Conservation (phyloP, 1,284 basidiomycete species). For the Fomitopsis betulina region DNA sequence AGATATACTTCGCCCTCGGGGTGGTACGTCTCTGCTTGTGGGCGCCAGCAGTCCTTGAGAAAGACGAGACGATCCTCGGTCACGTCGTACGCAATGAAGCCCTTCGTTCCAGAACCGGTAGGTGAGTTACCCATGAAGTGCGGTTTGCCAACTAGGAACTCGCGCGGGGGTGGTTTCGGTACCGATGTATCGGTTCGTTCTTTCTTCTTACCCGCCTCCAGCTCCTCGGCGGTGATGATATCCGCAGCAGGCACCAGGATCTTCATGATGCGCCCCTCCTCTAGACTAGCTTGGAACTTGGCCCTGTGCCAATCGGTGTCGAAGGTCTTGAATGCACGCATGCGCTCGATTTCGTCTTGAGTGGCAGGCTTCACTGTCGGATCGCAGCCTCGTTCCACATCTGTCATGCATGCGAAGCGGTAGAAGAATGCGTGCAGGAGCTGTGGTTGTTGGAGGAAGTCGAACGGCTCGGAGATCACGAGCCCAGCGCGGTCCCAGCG, state of each 20-base stretch:
- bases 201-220: neutral
- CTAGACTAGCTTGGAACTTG: too few species aligned
- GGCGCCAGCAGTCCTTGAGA: neutral
- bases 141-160: neutral
- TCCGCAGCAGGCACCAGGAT: neutral
- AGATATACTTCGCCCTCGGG: neutral
- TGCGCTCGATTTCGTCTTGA: neutral
- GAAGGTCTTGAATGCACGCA: neutral
- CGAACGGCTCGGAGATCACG: slow-evolving; percentile 10
- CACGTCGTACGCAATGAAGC: neutral
- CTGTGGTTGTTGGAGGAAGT: slow-evolving; percentile 7
- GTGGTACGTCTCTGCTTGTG: neutral
- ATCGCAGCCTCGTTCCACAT: slow-evolving; percentile 10
- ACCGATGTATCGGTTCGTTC: neutral
- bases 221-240: neutral
- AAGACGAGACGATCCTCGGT: neutral
- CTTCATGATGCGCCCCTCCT: neutral
- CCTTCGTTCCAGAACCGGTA: neutral
- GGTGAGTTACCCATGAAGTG: neutral
- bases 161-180: neutral
- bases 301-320: too few species aligned
- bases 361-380: slow-evolving; percentile 2
- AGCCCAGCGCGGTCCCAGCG: slow-evolving; percentile 15
- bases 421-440: slow-evolving; percentile 11
- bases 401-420: slow-evolving; percentile 8